These are phyloP conservation scores for Nitzschia palea DNA, from an alignment of 108 stramenopile genomes.

Conservation along the genomic window DNA sequence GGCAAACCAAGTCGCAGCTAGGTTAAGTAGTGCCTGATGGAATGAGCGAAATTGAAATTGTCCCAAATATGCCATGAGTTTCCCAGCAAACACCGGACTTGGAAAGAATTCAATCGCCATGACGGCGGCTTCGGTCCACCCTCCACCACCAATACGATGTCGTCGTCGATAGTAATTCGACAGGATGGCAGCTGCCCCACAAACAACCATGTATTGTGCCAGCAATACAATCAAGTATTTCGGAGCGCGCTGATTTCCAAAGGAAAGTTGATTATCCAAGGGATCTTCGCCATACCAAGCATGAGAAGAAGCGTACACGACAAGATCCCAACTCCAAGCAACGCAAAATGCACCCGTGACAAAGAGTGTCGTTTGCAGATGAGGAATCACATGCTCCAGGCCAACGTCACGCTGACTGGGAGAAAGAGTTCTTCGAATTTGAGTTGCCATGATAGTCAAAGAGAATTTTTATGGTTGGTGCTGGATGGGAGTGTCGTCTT, in stretches of 20 bases:
- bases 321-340: slow-evolving; percentile 21
- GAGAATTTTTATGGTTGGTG: too few species aligned
- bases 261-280: slow-evolving; percentile 9
- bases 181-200: slow-evolving; percentile 2
- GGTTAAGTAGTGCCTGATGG: slow-evolving; percentile 18
- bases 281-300: slow-evolving; percentile 9
- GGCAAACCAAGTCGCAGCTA: slow-evolving; percentile 18
- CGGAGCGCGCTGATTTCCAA: slow-evolving; percentile 15
- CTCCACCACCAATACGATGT: background rate
- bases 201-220: slow-evolving; percentile 1
- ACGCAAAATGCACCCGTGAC: slow-evolving; percentile 17
- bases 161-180: background rate
- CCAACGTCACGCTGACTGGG: background rate
- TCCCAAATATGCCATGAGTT: slow-evolving; percentile 25
- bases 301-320: slow-evolving; percentile 17
- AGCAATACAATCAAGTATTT: slow-evolving; percentile 12
- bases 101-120: slow-evolving; percentile 25
- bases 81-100: slow-evolving; percentile 20
- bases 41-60: slow-evolving; percentile 9
- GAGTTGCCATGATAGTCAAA: too few species aligned
- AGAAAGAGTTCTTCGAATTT: too few species aligned
- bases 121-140: slow-evolving; percentile 7
- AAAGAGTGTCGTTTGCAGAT: slow-evolving; percentile 10
- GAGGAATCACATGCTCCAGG: slow-evolving; percentile 6
- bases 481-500: too few species aligned